Percentiles rank a stretch among this genome's conserved stretches.
phyloP scores from a whole-genome alignment of 495 filamentous ascomycete genomes.

The Aeminium ludgeri region DNA sequence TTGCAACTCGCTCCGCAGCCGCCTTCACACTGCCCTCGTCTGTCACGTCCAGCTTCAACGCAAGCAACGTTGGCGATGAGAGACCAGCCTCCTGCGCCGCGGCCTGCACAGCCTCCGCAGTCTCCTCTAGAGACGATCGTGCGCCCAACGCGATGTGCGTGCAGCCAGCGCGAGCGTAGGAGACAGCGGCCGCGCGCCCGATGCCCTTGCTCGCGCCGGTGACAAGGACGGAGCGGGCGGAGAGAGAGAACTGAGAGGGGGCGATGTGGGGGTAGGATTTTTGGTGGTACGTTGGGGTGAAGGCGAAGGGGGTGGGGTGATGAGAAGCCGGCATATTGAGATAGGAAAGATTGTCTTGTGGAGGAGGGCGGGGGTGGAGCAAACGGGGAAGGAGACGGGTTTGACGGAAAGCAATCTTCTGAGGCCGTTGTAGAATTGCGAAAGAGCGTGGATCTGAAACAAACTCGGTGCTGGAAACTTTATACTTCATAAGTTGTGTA shows the following conservation, averaged over 20 bases:
- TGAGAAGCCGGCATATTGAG: too few relatives aligned
- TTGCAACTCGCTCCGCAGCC: conserved; percentile 20
- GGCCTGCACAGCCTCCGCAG: conserved; percentile 21
- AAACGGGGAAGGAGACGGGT: too few relatives aligned
- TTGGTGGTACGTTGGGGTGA: too few relatives aligned
- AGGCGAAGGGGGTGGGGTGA: too few relatives aligned
- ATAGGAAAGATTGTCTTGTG: too few relatives aligned
- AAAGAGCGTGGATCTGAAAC: too few relatives aligned
- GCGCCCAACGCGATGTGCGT: conserved; percentile 24
- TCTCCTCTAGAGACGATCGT: conserved; percentile 26
- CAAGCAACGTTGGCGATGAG: conserved; percentile 25
- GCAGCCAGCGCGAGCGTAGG: conserved; percentile 18
- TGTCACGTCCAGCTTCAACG: conserved; percentile 30
- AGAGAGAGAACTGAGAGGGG: conserved; percentile 10
- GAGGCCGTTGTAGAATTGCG: too few relatives aligned
- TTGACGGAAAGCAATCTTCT: too few relatives aligned
- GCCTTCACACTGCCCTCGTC: conserved; percentile 23
- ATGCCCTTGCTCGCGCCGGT: conserved; percentile 21
- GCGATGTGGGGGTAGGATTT: conserved; percentile 20
- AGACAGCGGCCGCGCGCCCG: conserved; percentile 17
- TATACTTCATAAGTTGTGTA: too few relatives aligned
- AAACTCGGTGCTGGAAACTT: too few relatives aligned
- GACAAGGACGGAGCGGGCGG: conserved; percentile 17
- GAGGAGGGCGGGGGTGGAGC: too few relatives aligned
- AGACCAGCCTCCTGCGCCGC: conserved; percentile 26